These are phyloP conservation scores for Penicillium angulare DNA, from an alignment of 495 filamentous ascomycete species.

Conservation along the genomic window DNA sequence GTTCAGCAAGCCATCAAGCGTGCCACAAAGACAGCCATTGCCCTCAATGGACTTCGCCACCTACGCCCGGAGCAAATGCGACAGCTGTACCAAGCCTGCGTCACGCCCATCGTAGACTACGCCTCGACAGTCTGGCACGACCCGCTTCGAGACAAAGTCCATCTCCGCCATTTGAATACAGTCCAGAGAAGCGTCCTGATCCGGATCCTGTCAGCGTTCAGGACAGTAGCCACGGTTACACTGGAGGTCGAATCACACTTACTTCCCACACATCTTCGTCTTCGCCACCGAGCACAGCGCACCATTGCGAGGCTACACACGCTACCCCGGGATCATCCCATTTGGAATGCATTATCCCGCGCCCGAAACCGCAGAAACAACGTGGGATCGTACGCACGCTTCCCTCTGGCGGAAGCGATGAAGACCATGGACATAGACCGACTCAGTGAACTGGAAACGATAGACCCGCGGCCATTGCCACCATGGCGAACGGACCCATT, in stretches of 20 bases:
- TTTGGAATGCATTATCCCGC: conserved; percentile 6
- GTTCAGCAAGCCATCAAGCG: conserved; percentile 23
- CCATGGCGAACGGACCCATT: conserved; percentile 20
- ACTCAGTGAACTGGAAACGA: conserved; percentile 17
- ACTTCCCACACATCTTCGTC: conserved; percentile 5
- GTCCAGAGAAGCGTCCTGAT: conserved; percentile 2
- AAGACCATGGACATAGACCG: conserved; percentile 12
- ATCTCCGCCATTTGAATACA: conserved; percentile 7
- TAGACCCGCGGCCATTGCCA: conserved; percentile 16
- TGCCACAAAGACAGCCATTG: conserved; percentile 17
- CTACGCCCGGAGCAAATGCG: conserved; percentile 22
- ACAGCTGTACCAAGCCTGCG: conserved; percentile 25
- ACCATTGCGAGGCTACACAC: conserved; percentile 8
- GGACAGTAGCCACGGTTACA: conserved; percentile 1
- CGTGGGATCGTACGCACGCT: not conserved
- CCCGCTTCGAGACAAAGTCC: conserved; percentile 4
- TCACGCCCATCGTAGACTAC: conserved; percentile 10
- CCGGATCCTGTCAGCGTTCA: conserved; percentile 3
- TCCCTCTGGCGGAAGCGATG: conserved; percentile 15
- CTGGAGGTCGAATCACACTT: conserved; percentile 5
- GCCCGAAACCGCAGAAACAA: conserved; percentile 13
- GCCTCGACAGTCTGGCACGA: conserved; percentile 8
- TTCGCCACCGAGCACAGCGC: conserved; percentile 6
- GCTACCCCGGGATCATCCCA: conserved; percentile 11
- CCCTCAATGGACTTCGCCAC: conserved; percentile 16